These are phyloP conservation scores for Brassica incana DNA, from an alignment of 345 rosid species.

Conservation along the genomic window DNA sequence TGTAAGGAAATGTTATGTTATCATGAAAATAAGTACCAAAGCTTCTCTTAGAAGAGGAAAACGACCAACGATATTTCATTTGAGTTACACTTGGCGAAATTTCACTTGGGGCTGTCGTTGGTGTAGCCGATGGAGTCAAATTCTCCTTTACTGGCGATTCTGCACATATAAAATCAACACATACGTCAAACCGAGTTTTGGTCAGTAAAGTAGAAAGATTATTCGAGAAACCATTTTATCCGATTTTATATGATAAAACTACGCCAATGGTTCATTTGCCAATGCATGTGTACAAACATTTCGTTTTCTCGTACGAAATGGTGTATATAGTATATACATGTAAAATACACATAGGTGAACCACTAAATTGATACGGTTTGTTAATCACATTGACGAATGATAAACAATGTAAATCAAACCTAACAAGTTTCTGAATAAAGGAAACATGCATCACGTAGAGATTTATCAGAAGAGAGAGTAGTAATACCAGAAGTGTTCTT, in stretches of 20 bases:
- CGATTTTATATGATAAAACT: not conserved
- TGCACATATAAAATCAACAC: not conserved
- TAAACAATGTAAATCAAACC: not conserved
- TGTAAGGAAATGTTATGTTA: not conserved
- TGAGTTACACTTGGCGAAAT: not conserved
- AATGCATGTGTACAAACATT: not conserved
- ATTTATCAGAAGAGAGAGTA: not conserved
- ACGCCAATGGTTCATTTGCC: not conserved
- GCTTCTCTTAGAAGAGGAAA: conserved; percentile 34
- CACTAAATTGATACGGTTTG: not conserved
- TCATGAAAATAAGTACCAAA: conserved; percentile 18
- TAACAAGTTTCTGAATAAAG: not conserved
- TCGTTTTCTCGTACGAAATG: not conserved
- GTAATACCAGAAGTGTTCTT: not conserved
- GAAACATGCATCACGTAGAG: not conserved
- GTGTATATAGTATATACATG: not conserved
- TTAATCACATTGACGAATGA: not conserved
- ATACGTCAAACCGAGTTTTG: not conserved
- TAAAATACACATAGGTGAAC: not conserved
- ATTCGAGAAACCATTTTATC: not conserved
- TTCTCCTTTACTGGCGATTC: conserved; percentile 27
- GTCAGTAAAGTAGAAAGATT: not conserved
- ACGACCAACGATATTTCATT: conserved; percentile 27
- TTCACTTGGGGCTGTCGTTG: not conserved
- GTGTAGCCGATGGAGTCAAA: not conserved